These are phyloP conservation scores for Schizochytrium sp. DNA, from an alignment of 108 stramenopile genomes.

Conservation along the genomic window DNA sequence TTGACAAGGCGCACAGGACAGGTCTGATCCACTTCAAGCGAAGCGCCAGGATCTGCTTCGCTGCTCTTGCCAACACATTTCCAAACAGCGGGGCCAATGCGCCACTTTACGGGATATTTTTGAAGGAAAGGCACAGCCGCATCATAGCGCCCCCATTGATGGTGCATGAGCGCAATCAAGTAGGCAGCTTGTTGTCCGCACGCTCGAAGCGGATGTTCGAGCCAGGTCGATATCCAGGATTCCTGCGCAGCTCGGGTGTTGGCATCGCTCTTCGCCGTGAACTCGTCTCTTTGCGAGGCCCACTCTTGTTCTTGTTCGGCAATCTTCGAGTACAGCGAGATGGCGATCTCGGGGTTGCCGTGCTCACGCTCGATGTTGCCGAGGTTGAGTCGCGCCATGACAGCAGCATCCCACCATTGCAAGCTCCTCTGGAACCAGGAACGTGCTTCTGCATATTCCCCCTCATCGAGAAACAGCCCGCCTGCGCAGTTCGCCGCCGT, in stretches of 20 bases:
- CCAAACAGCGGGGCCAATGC: conserved; percentile 9
- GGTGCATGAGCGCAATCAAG: not conserved
- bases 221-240: not conserved
- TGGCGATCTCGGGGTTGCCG: not conserved
- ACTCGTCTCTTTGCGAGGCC: too few species aligned
- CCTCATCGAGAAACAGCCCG: not conserved
- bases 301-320: not conserved
- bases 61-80: not conserved
- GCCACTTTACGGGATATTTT: not conserved
- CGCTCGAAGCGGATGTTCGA: not conserved
- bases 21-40: not conserved
- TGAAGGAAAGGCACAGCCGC: not conserved
- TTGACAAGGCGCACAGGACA: not conserved
- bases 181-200: not conserved
- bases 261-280: not conserved
- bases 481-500: not conserved
- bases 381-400: not conserved
- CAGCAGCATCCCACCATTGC: not conserved
- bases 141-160: not conserved
- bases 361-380: conserved; percentile 11
- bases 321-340: not conserved
- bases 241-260: not conserved
- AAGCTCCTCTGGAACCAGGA: not conserved
- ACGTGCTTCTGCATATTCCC: not conserved
- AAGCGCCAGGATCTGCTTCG: not conserved